These are phyloP conservation scores for Pseudozyma sp. DNA, from an alignment of 1,284 basidiomycete species.

Conservation along the genomic window DNA sequence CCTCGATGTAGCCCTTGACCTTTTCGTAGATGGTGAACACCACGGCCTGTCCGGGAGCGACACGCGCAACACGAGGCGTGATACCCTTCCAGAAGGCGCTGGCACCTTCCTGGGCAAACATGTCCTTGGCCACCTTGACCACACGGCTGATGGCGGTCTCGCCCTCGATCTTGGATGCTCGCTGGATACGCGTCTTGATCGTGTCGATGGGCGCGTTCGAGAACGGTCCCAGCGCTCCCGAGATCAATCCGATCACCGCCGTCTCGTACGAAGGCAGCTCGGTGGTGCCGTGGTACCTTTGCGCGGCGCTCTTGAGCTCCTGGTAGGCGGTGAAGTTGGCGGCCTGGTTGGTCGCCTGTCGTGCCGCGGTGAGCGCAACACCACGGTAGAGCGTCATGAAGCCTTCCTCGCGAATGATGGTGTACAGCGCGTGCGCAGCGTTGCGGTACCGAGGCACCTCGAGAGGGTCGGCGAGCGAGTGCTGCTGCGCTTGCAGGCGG, in stretches of 20 bases:
- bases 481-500: constrained; percentile 95
- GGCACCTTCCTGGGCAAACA: constrained; percentile 92
- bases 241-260: constrained; percentile 91
- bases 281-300: constrained; percentile 74
- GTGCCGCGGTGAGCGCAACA: constrained; percentile 86
- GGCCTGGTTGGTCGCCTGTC: constrained; percentile 98
- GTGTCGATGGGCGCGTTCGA: constrained; percentile 98
- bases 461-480: constrained; percentile 94
- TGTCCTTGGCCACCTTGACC: constrained; percentile 82
- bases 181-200: constrained; percentile 89
- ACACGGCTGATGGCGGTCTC: constrained; percentile 81
- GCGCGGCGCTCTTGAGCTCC: constrained; percentile 87
- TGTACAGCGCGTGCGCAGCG: constrained; percentile 95
- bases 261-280: constrained; percentile 86
- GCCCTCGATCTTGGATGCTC: constrained; percentile 81
- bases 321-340: constrained; percentile 99
- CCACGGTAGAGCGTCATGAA: constrained; percentile 87
- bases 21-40: constrained; percentile 71
- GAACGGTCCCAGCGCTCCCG: constrained; percentile 94
- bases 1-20: constrained; percentile 66
- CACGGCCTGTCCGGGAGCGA: constrained; percentile 79
- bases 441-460: constrained; percentile 95
- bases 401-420: constrained; percentile 94
- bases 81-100: constrained; percentile 86
- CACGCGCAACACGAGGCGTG: constrained; percentile 93